A percentile compares a stretch with the other conserved stretches of the same genome.
phyloP scores from a whole-genome alignment of 371 early-diverging fungal species.

The Rhizopus stolonifer region DNA sequence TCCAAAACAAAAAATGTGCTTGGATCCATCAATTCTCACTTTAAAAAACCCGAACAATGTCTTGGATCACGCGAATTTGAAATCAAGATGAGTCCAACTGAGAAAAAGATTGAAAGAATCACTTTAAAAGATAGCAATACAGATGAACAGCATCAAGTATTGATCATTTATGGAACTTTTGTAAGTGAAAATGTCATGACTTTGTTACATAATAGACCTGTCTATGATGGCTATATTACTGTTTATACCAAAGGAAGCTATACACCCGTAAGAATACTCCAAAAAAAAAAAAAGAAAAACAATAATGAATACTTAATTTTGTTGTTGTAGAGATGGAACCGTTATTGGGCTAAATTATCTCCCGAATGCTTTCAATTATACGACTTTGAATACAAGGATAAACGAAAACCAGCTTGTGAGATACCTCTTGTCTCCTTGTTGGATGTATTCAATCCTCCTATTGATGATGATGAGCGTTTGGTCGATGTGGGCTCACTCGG shows the following conservation, averaged over 20 bases:
- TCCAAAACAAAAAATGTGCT: constrained; percentile 27
- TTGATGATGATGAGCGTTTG: constrained; percentile 42
- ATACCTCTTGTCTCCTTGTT: constrained; percentile 32
- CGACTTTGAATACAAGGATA: constrained; percentile 51
- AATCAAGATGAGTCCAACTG: constrained; percentile 24
- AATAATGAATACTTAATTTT: neutral
- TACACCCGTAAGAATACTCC: constrained; percentile 45
- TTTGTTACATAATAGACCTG: constrained; percentile 26
- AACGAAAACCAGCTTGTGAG: constrained; percentile 24
- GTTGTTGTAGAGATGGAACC: constrained; percentile 52
- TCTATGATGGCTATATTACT: constrained; percentile 41
- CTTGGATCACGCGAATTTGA: constrained; percentile 34
- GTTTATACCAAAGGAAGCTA: constrained; percentile 39
- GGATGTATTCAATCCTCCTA: constrained; percentile 37
- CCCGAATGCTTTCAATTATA: constrained; percentile 35
- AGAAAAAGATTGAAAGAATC: constrained; percentile 36
- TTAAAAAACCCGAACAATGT: constrained; percentile 22
- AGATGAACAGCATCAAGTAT: constrained; percentile 29
- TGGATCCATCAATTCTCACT: constrained; percentile 19
- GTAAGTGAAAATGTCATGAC: constrained; percentile 35
- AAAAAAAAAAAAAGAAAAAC: no score
- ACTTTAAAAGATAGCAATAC: constrained; percentile 18
- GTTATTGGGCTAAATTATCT: constrained; percentile 43
- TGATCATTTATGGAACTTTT: constrained; percentile 38
- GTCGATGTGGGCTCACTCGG: constrained; percentile 47